Evolutionary conservation across 805 yeast species (phyloP), one percentile per base, ranked within the genome.

Genomic region (Komagataella pastoris): DNA sequence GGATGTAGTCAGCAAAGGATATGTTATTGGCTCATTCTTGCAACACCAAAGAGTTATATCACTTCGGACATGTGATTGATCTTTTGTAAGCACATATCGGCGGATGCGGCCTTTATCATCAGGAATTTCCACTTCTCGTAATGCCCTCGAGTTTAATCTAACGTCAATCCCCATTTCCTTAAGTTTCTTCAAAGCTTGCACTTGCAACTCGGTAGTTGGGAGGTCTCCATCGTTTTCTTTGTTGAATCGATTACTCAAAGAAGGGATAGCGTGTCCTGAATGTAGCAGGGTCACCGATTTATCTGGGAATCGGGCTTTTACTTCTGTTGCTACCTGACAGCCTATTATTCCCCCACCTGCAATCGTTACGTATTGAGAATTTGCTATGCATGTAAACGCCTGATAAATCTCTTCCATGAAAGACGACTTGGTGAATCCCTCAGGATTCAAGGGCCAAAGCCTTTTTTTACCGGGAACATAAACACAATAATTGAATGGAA

Each of bases 381-480:
- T 50, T 7, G 58, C 61, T 48, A 77, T 67, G 17, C 61, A 59
- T 1, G 58, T 55, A 21, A 57, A 57, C 46, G 69, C 64, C 19
- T 58, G 55, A 5, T 52, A 49, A 77, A 77, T 76, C 56, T 77
- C 81, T 19, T 61, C 55, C 43, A 70, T 52, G 56, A 65, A 77
- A 7, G 59, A 59, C n/a, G 65, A 65, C 51, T 61, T 65, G 18
- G 72, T 71, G 51, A 55, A 59, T 1, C 74, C 80, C n/a, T 64
- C 58, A 2, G 81, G 81, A 18, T 76, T 74, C 40, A 75, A 72
- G 12, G 81, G 82, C 77, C 77, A 76, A 45, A 63, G 61, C 53
- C 81, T 64, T 53, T 74, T 64, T 58, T 80, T 63, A 2, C 81
- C 81, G 1, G 76, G 60, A 10, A 80, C 76, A 52, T 66, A 61